These are phyloP conservation scores for Nicotiana undulata DNA, from an alignment of 257 asterid species.

Conservation along the genomic window DNA sequence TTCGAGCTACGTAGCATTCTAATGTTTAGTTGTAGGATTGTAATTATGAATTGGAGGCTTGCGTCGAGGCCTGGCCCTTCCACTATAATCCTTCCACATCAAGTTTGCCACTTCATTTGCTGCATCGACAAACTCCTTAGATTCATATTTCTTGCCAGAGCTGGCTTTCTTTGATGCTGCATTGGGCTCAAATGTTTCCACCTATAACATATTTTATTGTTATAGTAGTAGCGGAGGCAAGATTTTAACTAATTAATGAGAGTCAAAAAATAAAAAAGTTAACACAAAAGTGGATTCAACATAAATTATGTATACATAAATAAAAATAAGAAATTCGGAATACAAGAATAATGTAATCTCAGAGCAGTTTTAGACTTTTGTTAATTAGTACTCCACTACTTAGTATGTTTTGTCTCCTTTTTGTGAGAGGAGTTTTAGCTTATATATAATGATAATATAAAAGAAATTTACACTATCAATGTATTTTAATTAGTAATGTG, in stretches of 20 bases:
- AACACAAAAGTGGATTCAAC: too few relatives aligned
- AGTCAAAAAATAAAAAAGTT: too few relatives aligned
- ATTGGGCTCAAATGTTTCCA: not conserved
- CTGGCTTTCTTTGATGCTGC: not conserved
- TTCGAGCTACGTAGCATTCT: too few relatives aligned
- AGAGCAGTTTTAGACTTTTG: not conserved
- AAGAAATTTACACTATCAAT: not conserved
- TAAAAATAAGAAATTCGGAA: too few relatives aligned
- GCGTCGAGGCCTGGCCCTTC: slow-evolving; percentile 14
- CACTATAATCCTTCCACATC: slow-evolving; percentile 44
- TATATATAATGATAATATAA: not conserved
- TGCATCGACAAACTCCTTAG: slow-evolving; percentile 19
- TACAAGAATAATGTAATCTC: not conserved
- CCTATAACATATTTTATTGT: not conserved
- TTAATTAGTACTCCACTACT: not conserved
- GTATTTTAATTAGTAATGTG: not conserved
- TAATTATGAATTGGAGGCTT: slow-evolving; percentile 54
- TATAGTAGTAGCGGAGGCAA: too few relatives aligned
- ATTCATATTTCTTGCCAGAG: not conserved
- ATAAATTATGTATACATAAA: too few relatives aligned
- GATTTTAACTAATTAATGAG: too few relatives aligned
- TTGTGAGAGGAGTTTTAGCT: not conserved
- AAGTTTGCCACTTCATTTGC: slow-evolving; percentile 36
- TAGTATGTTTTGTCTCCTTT: not conserved
- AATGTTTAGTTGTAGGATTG: slow-evolving; percentile 27